phyloP scores from a whole-genome alignment of 208 protist genomes.

The Crithidia fasciculata region DNA sequence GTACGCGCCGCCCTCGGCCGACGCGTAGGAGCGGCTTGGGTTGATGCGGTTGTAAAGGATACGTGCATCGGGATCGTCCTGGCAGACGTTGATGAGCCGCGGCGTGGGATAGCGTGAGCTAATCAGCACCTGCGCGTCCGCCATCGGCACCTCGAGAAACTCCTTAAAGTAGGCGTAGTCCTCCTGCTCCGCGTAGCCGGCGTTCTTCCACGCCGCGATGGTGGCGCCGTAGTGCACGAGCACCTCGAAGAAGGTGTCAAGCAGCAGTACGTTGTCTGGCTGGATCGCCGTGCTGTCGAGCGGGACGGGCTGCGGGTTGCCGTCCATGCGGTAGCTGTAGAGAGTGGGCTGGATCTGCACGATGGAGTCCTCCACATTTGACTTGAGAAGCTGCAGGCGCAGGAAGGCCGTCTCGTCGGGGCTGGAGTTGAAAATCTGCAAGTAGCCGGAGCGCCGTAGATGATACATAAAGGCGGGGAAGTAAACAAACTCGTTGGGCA shows the following conservation, averaged over 20 bases:
- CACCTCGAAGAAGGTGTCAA: constrained; percentile 99
- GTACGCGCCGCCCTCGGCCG: constrained; percentile 50
- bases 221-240: constrained; percentile 97
- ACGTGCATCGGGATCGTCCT: constrained; percentile 95
- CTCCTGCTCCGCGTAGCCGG: constrained; percentile 93
- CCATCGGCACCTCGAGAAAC: constrained; percentile 93
- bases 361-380: constrained; percentile 94
- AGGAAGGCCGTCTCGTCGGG: constrained; percentile 99
- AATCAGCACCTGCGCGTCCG: constrained; percentile 93
- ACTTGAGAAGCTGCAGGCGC: constrained; percentile 95
- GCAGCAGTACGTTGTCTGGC: constrained; percentile 95
- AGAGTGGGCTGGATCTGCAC: constrained; percentile 99
- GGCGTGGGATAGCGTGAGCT: constrained; percentile 95
- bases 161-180: constrained; percentile 95
- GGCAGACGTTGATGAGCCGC: constrained; percentile 96
- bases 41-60: constrained; percentile 98
- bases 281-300: constrained; percentile 92
- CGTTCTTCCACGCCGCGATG: constrained; percentile 95
- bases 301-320: constrained; percentile 86
- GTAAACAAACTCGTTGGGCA: constrained; percentile 93
- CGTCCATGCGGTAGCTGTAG: constrained; percentile 95
- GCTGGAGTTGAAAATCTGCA: constrained; percentile 97
- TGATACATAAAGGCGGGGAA: constrained; percentile 99
- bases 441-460: constrained; percentile 96
- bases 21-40: constrained; percentile 95